Base-by-base conservation (phyloP, 2,329 filamentous ascomycete species). In the Beauveria sp. region DNA sequence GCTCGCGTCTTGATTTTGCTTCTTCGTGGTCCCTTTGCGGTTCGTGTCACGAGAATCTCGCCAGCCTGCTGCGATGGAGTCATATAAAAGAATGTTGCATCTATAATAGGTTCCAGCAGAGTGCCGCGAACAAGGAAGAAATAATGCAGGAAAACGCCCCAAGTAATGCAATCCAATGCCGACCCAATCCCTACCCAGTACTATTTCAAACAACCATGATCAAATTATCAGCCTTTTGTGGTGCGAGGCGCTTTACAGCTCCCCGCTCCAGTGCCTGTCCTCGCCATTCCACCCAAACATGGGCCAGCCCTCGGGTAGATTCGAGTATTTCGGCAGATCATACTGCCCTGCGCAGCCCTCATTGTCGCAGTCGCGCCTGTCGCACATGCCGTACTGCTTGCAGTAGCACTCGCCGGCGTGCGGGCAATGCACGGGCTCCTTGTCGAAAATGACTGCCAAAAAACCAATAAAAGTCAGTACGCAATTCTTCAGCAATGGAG, bases 331-430 rank as follows among this genome's bases (percentile, higher is more conserved):
- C 2, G 86, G 86, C 7, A 88, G 75, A 2, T 73, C 74, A 68
- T 88, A 89, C 61, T 84, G 80, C 2, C 78, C 78, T 4, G 79
- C 72, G 67, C 86, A 89, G 28, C 75, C 76, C 24, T 76, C 73
- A 20, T 74, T 68, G 1, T 74, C 70, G 67, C 76, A 79, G 14
- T 72, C 66, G 43, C 77, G 60, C 26, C 28, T 52, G 55, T 75
- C 68, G 70, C 87, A 90, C 28, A 86, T 66, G 0, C 86, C 86
- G 66, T 85, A 90, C 18, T 84, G 78, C 46, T 85, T 82, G 72
- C 87, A 89, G 70, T 89, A 89, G 69, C 86, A 89, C 9, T 83
- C 80, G 51, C 76, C 72, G 1, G 84, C 84, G 20, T 76, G 74
- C 0, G 87, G 87, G 65, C 86, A 90, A 65, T 86, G 79, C 1